phyloP scores from a whole-genome alignment of 371 early-diverging fungal species.

The Actinomucor elegans region DNA sequence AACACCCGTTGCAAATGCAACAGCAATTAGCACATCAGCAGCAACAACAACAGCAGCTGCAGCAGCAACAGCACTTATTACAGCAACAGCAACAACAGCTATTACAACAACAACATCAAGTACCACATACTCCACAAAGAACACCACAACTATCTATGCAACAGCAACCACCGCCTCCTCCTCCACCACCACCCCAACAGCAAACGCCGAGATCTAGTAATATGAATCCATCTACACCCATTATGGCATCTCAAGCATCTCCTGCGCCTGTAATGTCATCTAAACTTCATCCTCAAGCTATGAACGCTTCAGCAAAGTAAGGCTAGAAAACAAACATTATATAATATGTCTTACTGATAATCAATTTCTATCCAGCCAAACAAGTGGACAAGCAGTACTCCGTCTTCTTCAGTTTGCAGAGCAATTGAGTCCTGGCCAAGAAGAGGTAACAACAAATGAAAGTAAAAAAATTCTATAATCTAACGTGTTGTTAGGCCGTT shows the following conservation, averaged over 20 bases:
- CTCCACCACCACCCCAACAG: conserved; percentile 8
- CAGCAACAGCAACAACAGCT: conserved; percentile 20
- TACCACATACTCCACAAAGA: conserved; percentile 3
- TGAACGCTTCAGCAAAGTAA: neutral
- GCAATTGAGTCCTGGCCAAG: conserved; percentile 33
- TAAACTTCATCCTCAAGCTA: neutral
- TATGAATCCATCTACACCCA: conserved; percentile 26
- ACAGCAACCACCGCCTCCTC: conserved; percentile 1
- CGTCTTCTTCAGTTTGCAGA: conserved; percentile 47
- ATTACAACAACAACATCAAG: conserved; percentile 2
- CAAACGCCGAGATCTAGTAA: neutral
- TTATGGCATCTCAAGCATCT: conserved; percentile 25
- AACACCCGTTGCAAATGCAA: conserved; percentile 4
- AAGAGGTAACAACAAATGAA: too few species aligned
- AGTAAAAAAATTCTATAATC: neutral
- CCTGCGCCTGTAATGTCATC: conserved; percentile 20
- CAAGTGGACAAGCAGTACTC: conserved; percentile 40
- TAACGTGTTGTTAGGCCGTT: conserved; percentile 12
- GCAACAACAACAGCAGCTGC: conserved; percentile 13
- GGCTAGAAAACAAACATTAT: too few species aligned
- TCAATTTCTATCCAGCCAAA: too few species aligned
- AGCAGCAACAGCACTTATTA: conserved; percentile 9
- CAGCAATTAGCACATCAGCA: too few species aligned
- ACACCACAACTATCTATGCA: conserved; percentile 2
- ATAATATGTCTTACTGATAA: too few species aligned